These are phyloP conservation scores for Exidia glandulosa DNA, from an alignment of 768 basidiomycete genomes.

Conservation along the genomic window DNA sequence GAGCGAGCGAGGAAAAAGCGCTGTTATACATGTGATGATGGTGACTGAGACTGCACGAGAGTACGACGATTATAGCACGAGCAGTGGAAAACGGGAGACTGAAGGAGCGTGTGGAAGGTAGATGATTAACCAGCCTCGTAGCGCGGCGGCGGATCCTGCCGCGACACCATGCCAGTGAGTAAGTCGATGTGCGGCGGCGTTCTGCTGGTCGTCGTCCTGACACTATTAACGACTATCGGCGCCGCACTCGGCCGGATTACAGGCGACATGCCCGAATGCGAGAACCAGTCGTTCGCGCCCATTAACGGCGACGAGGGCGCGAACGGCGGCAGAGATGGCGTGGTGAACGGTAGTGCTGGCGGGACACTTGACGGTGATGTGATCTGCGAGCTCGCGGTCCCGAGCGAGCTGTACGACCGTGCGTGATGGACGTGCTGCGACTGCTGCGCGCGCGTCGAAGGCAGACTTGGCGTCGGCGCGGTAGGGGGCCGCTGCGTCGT, in stretches of 20 bases:
- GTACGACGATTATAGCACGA: no score
- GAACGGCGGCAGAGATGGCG: neutral
- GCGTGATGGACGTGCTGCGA: neutral
- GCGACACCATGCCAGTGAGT: neutral
- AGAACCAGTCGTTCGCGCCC: neutral
- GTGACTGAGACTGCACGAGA: neutral
- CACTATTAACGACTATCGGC: neutral
- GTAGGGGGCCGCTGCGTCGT: neutral
- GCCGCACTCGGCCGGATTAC: neutral
- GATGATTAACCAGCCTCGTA: neutral
- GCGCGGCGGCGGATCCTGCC: neutral
- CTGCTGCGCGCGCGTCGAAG: neutral
- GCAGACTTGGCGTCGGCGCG: neutral
- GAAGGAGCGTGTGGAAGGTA: neutral
- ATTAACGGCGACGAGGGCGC: neutral
- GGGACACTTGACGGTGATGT: neutral
- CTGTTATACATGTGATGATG: no score
- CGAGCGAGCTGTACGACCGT: neutral
- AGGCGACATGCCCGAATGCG: neutral
- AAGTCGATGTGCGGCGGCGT: neutral
- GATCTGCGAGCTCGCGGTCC: neutral
- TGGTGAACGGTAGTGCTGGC: neutral
- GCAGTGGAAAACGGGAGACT: neutral
- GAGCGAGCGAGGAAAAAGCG: no score
- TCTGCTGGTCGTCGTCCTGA: neutral